phyloP scores from a whole-genome alignment of 768 basidiomycete genomes.

The Grammothele lineata region DNA sequence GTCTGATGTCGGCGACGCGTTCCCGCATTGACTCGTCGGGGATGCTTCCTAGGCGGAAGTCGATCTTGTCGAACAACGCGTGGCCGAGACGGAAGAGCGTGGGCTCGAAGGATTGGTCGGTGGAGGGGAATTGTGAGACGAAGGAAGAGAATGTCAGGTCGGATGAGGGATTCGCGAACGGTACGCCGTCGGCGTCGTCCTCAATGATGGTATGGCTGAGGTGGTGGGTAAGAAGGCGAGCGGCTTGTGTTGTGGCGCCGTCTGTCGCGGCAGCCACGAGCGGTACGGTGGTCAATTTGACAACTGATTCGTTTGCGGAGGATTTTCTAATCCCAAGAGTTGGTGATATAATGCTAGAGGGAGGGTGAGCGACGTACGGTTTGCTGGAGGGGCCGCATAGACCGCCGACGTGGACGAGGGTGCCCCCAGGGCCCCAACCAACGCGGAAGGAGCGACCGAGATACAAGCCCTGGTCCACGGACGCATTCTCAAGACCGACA shows the following conservation, averaged over 20 bases:
- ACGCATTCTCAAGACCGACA: conserved; percentile 56
- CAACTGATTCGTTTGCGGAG: conserved; percentile 59
- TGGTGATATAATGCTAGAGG: neutral
- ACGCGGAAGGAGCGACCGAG: conserved; percentile 86
- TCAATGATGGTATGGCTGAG: conserved; percentile 68
- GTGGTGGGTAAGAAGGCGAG: conserved; percentile 73
- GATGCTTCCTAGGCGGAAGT: conserved; percentile 52
- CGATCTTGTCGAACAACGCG: conserved; percentile 84
- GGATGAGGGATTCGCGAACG: conserved; percentile 60
- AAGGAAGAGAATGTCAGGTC: conserved; percentile 78
- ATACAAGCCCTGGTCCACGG: conserved; percentile 79
- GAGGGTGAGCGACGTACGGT: conserved; percentile 39
- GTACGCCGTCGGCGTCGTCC: conserved; percentile 64
- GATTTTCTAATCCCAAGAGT: conserved; percentile 42
- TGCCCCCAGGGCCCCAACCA: conserved; percentile 84
- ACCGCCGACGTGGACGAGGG: conserved; percentile 70
- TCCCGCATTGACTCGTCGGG: conserved; percentile 60
- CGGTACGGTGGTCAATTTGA: conserved; percentile 48
- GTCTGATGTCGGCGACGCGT: conserved; percentile 57
- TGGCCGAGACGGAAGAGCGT: conserved; percentile 83
- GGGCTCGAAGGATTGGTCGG: conserved; percentile 72
- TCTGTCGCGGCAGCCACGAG: conserved; percentile 31
- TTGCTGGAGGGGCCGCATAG: conserved; percentile 56
- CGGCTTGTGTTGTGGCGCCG: conserved; percentile 39
- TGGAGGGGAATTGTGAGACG: conserved; percentile 60